A percentile compares a stretch with the other conserved stretches of the same genome.
Conservation (phyloP, 139 green algal genomes). For the Dunaliella sp. region DNA sequence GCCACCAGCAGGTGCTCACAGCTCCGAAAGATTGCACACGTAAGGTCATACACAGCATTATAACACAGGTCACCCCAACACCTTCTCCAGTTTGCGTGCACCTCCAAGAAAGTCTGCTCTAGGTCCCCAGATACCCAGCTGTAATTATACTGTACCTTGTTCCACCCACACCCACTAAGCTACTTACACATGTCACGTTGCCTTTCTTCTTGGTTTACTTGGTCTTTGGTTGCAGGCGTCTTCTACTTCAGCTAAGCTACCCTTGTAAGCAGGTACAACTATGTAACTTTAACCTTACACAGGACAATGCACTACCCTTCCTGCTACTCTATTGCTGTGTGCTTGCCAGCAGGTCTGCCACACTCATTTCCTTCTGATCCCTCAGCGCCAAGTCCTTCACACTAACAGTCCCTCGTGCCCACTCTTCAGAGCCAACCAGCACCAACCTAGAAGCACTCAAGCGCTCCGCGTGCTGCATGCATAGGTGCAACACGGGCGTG, state of each 20-base stretch:
- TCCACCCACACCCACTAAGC: too few relatives aligned
- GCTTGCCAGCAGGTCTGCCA: constrained; percentile 56
- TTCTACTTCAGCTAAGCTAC: background rate
- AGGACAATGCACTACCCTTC: background rate
- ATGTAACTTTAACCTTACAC: background rate
- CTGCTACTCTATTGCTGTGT: background rate
- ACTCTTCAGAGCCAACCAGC: constrained; percentile 82
- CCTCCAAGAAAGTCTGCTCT: too few relatives aligned
- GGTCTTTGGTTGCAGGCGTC: background rate
- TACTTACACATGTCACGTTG: too few relatives aligned
- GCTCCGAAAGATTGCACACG: too few relatives aligned
- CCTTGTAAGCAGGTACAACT: background rate
- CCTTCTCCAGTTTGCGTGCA: too few relatives aligned
- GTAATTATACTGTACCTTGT: too few relatives aligned
- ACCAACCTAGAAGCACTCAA: constrained; percentile 66
- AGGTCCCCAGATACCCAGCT: too few relatives aligned
- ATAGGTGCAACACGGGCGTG: too few relatives aligned
- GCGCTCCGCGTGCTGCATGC: constrained; percentile 62
- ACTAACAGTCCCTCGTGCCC: constrained; percentile 68
- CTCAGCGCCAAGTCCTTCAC: constrained; percentile 78
- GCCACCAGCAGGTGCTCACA: too few relatives aligned
- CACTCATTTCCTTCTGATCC: constrained; percentile 74
- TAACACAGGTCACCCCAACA: too few relatives aligned
- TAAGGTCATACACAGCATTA: too few relatives aligned
- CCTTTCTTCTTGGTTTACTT: background rate